Evolutionary conservation across 1,284 basidiomycete species (phyloP), one percentile per base, ranked within the genome.

Genomic region (Puccinia hordei): DNA sequence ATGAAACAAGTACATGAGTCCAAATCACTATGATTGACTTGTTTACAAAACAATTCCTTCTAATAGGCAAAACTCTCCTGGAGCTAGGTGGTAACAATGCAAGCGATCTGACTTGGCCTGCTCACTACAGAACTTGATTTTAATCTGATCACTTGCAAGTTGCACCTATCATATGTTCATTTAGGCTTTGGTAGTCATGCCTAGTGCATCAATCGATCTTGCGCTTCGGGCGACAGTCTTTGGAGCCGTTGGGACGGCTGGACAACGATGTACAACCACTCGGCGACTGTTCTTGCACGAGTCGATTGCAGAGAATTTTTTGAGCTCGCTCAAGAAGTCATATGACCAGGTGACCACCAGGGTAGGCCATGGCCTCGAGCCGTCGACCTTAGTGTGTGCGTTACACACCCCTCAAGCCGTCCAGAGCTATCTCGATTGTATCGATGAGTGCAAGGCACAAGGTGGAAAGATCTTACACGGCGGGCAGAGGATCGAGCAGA

Each of bases 81-180:
- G 95, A 98, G 85, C 88, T 98, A 13, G 95, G 95, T n/a, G 95
- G 95, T 51, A 98, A 98, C 87, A 97, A 97, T 84, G 82, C 82
- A 22, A 33, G 76, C 17, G n/a, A 19, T 69, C 55, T 41, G 22
- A 24, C 17, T 44, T 49, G 12, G 41, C 27, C 35, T 44, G 2
- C 30, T 35, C 9, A 30, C 61, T 46, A 73, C 19, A 4, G 5
- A 17, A 4, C 33, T 15, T 27, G 55, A 53, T 3, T 53, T 17
- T 53, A 24, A 3, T 24, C n/a, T 46, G 22, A 22, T 68, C 38
- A 46, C 24, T 24, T 68, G 24, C 53, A 8, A 46, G 6, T 24
- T 68, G 24, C 53, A 8, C 53, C 53, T 55, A 8, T 81, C 65
- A 0, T 19, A 92, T 91, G 49, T 80, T 61, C 83, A 81, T 57